phyloP scores from a whole-genome alignment of 139 green algal genomes.

The Ulvella scutata region DNA sequence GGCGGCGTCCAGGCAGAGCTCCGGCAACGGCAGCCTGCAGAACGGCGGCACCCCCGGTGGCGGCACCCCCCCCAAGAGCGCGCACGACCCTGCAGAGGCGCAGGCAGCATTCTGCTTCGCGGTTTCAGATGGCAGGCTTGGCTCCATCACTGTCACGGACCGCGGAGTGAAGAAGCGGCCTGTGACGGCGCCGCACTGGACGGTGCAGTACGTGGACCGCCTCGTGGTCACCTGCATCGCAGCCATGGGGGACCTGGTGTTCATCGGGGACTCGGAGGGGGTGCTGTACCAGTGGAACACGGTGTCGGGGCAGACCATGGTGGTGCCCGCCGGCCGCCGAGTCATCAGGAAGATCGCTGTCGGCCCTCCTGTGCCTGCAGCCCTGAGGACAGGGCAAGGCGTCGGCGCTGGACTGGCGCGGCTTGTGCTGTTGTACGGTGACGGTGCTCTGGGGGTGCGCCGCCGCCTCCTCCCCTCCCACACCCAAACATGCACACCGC shows the following conservation, averaged over 20 bases:
- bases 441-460: background rate
- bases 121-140: background rate
- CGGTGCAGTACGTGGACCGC: background rate
- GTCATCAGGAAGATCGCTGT: background rate
- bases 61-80: background rate
- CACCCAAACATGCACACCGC: too few species aligned
- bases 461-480: too few species aligned
- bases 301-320: background rate
- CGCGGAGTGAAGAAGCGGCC: background rate
- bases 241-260: background rate
- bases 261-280: background rate
- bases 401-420: background rate
- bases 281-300: constrained; percentile 4
- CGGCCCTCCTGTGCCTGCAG: background rate
- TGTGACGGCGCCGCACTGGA: background rate
- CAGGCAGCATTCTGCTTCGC: background rate
- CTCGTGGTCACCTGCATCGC: constrained; percentile 1
- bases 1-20: background rate
- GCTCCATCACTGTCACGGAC: constrained; percentile 2
- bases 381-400: background rate
- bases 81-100: background rate
- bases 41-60: too few species aligned
- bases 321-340: background rate
- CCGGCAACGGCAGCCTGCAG: too few species aligned
- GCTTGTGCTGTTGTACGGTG: background rate